phyloP scores from a whole-genome alignment of 2,329 filamentous ascomycete species.

The Westerdykella ornata region DNA sequence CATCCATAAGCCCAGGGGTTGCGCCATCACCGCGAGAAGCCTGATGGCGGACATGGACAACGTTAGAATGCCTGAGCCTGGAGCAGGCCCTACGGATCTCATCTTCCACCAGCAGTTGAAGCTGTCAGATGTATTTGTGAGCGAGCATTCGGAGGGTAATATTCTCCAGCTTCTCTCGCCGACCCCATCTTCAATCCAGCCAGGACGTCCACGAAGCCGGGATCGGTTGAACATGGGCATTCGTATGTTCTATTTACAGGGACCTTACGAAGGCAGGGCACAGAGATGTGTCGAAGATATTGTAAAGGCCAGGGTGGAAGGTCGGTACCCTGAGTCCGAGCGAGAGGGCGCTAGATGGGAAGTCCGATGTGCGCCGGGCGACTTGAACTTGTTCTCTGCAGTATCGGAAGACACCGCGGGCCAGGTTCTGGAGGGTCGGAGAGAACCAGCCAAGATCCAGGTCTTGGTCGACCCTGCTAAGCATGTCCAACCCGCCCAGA shows the following conservation, averaged over 20 bases:
- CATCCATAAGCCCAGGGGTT: constrained; percentile 61
- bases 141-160: constrained; percentile 55
- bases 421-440: constrained; percentile 57
- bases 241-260: constrained; percentile 59
- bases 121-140: constrained; percentile 65
- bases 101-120: constrained; percentile 67
- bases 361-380: constrained; percentile 59
- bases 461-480: constrained; percentile 66
- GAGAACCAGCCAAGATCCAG: constrained; percentile 61
- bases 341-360: constrained; percentile 77
- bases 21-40: constrained; percentile 63
- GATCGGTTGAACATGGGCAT: constrained; percentile 27
- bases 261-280: constrained; percentile 71
- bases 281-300: constrained; percentile 76
- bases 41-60: constrained; percentile 81
- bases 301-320: constrained; percentile 77
- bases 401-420: constrained; percentile 65
- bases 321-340: constrained; percentile 74
- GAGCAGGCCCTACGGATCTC: constrained; percentile 50
- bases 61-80: constrained; percentile 46
- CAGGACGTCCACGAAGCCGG: constrained; percentile 28
- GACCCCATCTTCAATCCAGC: constrained; percentile 18
- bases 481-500: constrained; percentile 49
- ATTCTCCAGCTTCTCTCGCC: constrained; percentile 63
- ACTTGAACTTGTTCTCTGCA: constrained; percentile 53